These are phyloP conservation scores for Micractinium conductrix DNA, from an alignment of 139 green algal species.

Conservation along the genomic window DNA sequence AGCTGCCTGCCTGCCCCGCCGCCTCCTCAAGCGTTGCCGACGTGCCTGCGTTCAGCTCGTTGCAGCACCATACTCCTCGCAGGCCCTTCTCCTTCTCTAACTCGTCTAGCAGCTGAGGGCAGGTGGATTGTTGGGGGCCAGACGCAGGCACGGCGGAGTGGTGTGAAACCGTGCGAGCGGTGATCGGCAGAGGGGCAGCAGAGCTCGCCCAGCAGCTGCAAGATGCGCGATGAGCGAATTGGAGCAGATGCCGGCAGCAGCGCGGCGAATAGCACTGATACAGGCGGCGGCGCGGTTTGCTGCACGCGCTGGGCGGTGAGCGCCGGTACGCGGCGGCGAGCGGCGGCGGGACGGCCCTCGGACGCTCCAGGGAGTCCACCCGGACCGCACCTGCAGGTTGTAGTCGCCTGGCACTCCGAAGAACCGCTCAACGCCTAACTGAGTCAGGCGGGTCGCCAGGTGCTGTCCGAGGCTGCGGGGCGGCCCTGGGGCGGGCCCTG, in stretches of 20 bases:
- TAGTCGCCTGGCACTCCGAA: slow-evolving; percentile 47
- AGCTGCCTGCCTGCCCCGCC: too few species aligned
- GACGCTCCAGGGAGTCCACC: too few species aligned
- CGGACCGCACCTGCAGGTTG: slow-evolving; percentile 56
- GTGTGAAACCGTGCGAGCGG: too few species aligned
- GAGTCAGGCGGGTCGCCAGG: slow-evolving; percentile 58
- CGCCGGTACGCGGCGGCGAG: too few species aligned
- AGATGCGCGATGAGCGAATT: not conserved
- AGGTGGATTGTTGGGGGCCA: too few species aligned
- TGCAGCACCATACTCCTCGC: slow-evolving; percentile 67
- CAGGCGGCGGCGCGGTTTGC: too few species aligned
- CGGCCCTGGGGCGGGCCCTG: not conserved
- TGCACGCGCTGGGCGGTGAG: too few species aligned
- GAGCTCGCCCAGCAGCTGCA: too few species aligned
- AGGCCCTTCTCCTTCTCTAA: slow-evolving; percentile 28
- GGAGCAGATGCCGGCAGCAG: not conserved
- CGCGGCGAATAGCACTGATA: not conserved
- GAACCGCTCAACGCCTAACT: slow-evolving; percentile 53
- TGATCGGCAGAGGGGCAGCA: too few species aligned
- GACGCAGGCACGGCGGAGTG: too few species aligned
- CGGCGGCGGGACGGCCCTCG: too few species aligned
- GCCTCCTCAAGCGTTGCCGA: too few species aligned
- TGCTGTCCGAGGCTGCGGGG: slow-evolving; percentile 52
- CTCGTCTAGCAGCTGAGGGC: slow-evolving; percentile 33
- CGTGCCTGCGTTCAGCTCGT: slow-evolving; percentile 88